Evolutionary conservation across 805 yeast species (phyloP), one percentile per base, ranked within the genome.

Genomic region (Candida montana): DNA sequence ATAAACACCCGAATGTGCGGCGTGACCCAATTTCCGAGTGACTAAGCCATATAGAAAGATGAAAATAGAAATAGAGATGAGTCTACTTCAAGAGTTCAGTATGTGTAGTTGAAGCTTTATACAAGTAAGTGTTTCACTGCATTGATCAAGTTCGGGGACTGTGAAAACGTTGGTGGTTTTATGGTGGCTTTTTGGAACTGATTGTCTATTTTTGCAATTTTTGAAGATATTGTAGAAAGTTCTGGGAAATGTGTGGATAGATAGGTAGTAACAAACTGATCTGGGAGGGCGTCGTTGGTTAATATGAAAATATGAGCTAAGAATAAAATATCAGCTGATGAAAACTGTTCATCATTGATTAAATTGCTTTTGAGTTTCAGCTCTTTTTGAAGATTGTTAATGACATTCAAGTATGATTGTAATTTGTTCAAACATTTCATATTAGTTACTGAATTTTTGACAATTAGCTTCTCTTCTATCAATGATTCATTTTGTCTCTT

Each of bases 401-500:
- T 37, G 5, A 34, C 36, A 4, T 45, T 49, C 8, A 55, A 16
- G 12, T 20, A 29, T 2, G 31, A 13, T 29, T 52, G 45, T 7
- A 52, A 29, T 7, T 44, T 27, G 16, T 51, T 54, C 11, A 56
- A 31, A 36, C 59, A 55, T 36, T 35, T 54, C 58, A 56, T 55
- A 33, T 56, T 56, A 7, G 50, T 54, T 11, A 53, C 33, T 2
- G 59, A 55, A 38, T 56, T 56, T 35, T 54, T 56, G 31, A 55
- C 4, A 3, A 53, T 37, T 12, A 56, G 31, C 28, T 47, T 56
- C 28, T 55, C 55, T 39, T 56, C 61, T 2, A 71, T 57, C 54
- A 70, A 68, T 34, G 65, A 62, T n/a, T 67, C 58, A 51, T 79
- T 83, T 0, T 93, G 90, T 35, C 86, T 57, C 39, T 93, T 67